These are phyloP conservation scores for Lanmaoa pseudosensibilis DNA, from an alignment of 768 basidiomycete genomes.

Conservation along the genomic window DNA sequence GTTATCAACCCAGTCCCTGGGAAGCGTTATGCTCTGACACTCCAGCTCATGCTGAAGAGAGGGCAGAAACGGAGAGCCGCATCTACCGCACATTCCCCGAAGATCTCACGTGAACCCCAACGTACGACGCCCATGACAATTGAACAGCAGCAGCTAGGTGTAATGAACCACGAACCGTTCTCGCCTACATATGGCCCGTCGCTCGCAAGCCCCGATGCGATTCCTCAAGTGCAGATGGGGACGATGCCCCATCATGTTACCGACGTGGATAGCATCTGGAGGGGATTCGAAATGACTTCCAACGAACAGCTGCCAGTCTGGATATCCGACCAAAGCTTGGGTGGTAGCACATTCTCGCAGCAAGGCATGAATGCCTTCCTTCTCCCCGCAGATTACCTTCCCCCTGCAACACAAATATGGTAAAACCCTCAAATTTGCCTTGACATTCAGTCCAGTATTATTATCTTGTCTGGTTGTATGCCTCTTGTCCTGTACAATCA, in stretches of 20 bases:
- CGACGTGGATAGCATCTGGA: conserved; percentile 68
- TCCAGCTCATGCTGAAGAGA: conserved; percentile 86
- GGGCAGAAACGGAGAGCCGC: conserved; percentile 58
- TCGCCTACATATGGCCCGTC: conserved; percentile 56
- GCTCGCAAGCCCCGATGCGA: conserved; percentile 35
- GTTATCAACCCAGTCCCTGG: conserved; percentile 70
- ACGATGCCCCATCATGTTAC: conserved; percentile 24
- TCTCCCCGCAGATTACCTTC: conserved; percentile 71
- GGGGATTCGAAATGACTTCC: conserved; percentile 68
- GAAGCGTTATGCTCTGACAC: conserved; percentile 86
- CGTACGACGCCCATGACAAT: conserved; percentile 48
- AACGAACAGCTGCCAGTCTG: conserved; percentile 80
- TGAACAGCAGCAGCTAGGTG: conserved; percentile 41
- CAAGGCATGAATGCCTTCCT: conserved; percentile 86
- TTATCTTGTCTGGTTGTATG: conserved; percentile 24
- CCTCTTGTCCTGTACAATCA: conserved; percentile 23
- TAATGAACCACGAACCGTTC: conserved; percentile 48
- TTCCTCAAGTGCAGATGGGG: conserved; percentile 35
- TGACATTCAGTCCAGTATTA: conserved; percentile 14
- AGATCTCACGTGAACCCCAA: conserved; percentile 53
- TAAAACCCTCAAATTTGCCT: conserved; percentile 32
- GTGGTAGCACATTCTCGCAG: conserved; percentile 72
- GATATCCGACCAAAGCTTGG: conserved; percentile 82
- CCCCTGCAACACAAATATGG: conserved; percentile 75
- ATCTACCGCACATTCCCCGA: conserved; percentile 62